A percentile compares a stretch with the other conserved stretches of the same genome.
phyloP scores from a whole-genome alignment of 2,329 filamentous ascomycete species.

The Samsoniella hepiali region DNA sequence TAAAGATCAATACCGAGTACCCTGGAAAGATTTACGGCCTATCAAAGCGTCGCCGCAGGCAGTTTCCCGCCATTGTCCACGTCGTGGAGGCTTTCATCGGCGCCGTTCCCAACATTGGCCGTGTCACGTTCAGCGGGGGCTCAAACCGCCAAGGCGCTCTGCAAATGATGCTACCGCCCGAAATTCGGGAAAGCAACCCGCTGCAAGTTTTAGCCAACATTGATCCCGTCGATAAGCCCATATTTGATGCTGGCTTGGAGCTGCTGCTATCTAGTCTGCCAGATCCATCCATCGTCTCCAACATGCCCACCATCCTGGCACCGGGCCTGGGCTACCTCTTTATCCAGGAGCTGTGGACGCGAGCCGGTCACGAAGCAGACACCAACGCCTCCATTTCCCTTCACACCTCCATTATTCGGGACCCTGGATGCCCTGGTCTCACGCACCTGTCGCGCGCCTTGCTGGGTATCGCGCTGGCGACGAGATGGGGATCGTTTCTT shows the following conservation, averaged over 20 bases:
- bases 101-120: slow-evolving; percentile 66
- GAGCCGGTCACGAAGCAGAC: slow-evolving; percentile 46
- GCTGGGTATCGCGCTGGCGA: slow-evolving; percentile 67
- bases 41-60: slow-evolving; percentile 71
- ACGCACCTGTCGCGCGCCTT: slow-evolving; percentile 69
- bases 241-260: slow-evolving; percentile 37
- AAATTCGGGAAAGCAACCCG: slow-evolving; percentile 62
- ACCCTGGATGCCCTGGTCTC: slow-evolving; percentile 68
- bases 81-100: slow-evolving; percentile 73
- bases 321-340: slow-evolving; percentile 45
- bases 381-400: slow-evolving; percentile 65
- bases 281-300: slow-evolving; percentile 31
- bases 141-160: slow-evolving; percentile 83
- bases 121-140: slow-evolving; percentile 80
- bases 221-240: slow-evolving; percentile 25
- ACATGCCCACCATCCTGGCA: slow-evolving; percentile 41
- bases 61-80: slow-evolving; percentile 80
- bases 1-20: slow-evolving; percentile 46
- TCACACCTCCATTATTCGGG: slow-evolving; percentile 66
- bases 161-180: slow-evolving; percentile 63
- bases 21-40: slow-evolving; percentile 68
- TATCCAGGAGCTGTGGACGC: slow-evolving; percentile 49
- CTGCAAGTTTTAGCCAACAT: slow-evolving; percentile 42
- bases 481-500: slow-evolving; percentile 67
- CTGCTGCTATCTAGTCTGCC: slow-evolving; percentile 44